phyloP scores from a whole-genome alignment of 176 grass and related monocot species.

The Olyra latifolia region DNA sequence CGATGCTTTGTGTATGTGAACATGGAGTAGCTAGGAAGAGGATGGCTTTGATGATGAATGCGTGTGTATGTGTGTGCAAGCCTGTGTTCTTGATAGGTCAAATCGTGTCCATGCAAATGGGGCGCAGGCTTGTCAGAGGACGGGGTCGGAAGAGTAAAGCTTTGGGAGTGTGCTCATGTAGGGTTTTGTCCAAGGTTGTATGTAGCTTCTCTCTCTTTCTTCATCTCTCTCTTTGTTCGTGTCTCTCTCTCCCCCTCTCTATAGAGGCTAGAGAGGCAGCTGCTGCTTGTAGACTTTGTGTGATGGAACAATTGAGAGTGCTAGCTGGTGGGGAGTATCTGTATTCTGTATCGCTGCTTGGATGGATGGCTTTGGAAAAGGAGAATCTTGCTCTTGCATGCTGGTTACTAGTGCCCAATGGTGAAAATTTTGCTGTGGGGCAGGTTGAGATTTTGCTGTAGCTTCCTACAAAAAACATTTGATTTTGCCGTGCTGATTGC shows the following conservation, averaged over 20 bases:
- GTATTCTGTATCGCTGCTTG: slow-evolving; percentile 29
- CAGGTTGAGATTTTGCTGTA: slow-evolving; percentile 15
- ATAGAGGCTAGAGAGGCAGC: slow-evolving; percentile 2
- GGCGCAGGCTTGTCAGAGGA: slow-evolving; percentile 65
- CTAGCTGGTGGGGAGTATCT: slow-evolving; percentile 21
- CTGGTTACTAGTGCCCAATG: slow-evolving; percentile 23
- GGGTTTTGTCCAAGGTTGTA: slow-evolving; percentile 62
- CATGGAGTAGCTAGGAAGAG: background rate
- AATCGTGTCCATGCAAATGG: slow-evolving; percentile 97
- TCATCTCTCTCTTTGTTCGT: background rate
- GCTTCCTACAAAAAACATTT: background rate
- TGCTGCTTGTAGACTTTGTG: slow-evolving; percentile 39
- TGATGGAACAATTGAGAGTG: slow-evolving; percentile 49
- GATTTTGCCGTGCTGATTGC: background rate
- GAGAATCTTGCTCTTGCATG: slow-evolving; percentile 49
- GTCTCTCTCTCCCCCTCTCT: background rate
- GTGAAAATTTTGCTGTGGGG: slow-evolving; percentile 21
- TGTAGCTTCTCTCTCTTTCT: background rate
- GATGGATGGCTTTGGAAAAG: slow-evolving; percentile 41
- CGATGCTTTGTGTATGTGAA: slow-evolving; percentile 26
- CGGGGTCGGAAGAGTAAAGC: slow-evolving; percentile 51
- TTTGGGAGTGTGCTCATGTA: slow-evolving; percentile 41
- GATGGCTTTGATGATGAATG: slow-evolving; percentile 51
- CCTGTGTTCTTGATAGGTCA: slow-evolving; percentile 61
- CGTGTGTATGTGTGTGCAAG: slow-evolving; percentile 23